phyloP scores from a whole-genome alignment of 2,329 filamentous ascomycete species.

The Macrophomina phaseolina region DNA sequence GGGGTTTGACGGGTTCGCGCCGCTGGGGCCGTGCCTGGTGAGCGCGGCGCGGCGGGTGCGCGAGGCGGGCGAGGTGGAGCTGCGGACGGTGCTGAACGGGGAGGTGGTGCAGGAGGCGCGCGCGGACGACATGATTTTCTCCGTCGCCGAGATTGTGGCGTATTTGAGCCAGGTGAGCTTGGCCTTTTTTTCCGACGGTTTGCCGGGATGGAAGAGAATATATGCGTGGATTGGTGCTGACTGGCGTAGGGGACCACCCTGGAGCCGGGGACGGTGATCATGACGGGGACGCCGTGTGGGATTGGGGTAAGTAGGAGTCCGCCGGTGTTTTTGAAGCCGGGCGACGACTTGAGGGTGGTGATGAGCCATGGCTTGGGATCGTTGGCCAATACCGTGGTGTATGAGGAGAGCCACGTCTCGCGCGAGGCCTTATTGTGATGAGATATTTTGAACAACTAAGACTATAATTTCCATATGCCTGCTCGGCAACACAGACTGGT shows the following conservation, averaged over 20 bases:
- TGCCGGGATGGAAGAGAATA: too few relatives aligned
- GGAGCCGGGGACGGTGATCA: conserved; percentile 68
- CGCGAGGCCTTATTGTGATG: background rate
- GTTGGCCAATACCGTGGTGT: conserved; percentile 31
- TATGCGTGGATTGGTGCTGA: background rate
- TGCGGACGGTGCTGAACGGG: conserved; percentile 52
- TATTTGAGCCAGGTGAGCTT: conserved; percentile 59
- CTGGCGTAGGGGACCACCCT: conserved; percentile 60
- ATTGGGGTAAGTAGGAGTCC: background rate
- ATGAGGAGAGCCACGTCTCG: conserved; percentile 24
- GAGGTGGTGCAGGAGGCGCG: conserved; percentile 49
- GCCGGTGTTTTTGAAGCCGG: background rate
- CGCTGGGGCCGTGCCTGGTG: conserved; percentile 49
- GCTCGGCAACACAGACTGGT: too few relatives aligned
- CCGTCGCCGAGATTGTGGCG: conserved; percentile 63
- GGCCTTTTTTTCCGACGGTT: background rate
- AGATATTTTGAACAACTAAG: background rate
- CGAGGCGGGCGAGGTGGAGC: conserved; percentile 41
- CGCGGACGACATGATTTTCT: conserved; percentile 67
- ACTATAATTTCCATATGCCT: background rate
- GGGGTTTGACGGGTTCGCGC: conserved; percentile 53
- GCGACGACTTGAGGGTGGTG: background rate
- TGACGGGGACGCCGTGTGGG: conserved; percentile 61
- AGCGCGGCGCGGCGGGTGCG: conserved; percentile 36
- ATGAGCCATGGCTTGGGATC: conserved; percentile 33